phyloP scores from a whole-genome alignment of 352 stramenopile species.

The Phytophthora litchii region DNA sequence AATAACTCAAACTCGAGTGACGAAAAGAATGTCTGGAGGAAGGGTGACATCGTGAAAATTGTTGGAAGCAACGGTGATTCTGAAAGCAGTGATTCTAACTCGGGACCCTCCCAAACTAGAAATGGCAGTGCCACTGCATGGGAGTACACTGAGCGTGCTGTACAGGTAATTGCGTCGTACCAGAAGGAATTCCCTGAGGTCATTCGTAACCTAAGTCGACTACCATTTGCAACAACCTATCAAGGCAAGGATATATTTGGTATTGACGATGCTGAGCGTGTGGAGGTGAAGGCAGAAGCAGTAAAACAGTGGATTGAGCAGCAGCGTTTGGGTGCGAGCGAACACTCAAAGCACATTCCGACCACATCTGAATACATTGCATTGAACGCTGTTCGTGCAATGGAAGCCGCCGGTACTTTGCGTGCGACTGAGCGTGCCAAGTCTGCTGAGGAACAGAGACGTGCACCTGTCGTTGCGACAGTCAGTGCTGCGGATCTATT shows the following conservation, averaged over 20 bases:
- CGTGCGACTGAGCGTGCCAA: conserved; percentile 71
- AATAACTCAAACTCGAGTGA: conserved; percentile 15
- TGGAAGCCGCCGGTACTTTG: conserved; percentile 86
- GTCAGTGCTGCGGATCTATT: conserved; percentile 67
- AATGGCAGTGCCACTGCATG: conserved; percentile 70
- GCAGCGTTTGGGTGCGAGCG: conserved; percentile 85
- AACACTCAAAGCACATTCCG: conserved; percentile 92
- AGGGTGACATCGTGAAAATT: conserved; percentile 93
- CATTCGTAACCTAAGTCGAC: conserved; percentile 86
- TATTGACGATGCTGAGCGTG: conserved; percentile 48
- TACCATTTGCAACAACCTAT: conserved; percentile 92
- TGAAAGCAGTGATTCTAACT: conserved; percentile 8
- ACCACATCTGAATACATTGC: conserved; percentile 94
- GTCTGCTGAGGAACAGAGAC: conserved; percentile 37
- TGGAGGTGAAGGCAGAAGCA: conserved; percentile 74
- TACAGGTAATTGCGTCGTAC: conserved; percentile 94
- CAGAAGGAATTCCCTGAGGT: conserved; percentile 93
- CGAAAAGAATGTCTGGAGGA: conserved; percentile 81
- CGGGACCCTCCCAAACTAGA: conserved; percentile 1
- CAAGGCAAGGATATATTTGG: conserved; percentile 91
- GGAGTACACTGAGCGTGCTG: conserved; percentile 97
- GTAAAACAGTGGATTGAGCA: conserved; percentile 94
- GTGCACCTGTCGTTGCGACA: conserved; percentile 47
- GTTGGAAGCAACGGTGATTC: conserved; percentile 79
- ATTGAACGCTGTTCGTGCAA: conserved; percentile 91